phyloP scores from a whole-genome alignment of 2,329 filamentous ascomycete genomes.

The Pseudogymnoascus sp. region DNA sequence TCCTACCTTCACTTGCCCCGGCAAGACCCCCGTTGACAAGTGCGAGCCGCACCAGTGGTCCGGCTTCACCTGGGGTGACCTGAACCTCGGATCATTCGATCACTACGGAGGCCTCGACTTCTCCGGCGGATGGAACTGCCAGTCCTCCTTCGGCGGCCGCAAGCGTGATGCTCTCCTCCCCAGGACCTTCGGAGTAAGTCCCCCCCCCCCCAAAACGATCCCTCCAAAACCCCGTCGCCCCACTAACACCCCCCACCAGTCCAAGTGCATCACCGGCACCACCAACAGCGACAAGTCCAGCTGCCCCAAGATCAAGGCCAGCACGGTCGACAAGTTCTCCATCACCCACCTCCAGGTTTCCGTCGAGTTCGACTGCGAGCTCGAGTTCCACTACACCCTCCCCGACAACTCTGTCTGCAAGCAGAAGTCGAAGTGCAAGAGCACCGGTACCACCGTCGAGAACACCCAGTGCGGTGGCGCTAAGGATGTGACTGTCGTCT shows the following conservation, averaged over 20 bases:
- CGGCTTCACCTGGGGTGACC: conserved; percentile 65
- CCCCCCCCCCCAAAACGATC: conserved; percentile 34
- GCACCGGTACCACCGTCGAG: conserved; percentile 59
- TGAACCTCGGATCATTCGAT: conserved; percentile 53
- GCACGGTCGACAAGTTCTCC: conserved; percentile 56
- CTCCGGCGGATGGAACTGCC: conserved; percentile 59
- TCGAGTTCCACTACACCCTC: conserved; percentile 86
- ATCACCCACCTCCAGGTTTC: conserved; percentile 66
- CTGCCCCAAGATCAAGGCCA: conserved; percentile 49
- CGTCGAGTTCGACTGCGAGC: conserved; percentile 64
- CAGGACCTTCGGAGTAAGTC: conserved; percentile 35
- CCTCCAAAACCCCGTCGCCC: conserved; percentile 33
- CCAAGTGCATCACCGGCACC: conserved; percentile 54
- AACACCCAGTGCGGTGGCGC: conserved; percentile 93
- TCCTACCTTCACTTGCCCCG: conserved; percentile 55
- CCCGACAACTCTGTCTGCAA: conserved; percentile 74
- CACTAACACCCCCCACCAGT: conserved; percentile 41
- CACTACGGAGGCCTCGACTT: conserved; percentile 67
- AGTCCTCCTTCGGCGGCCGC: conserved; percentile 43
- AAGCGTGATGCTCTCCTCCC: conserved; percentile 47
- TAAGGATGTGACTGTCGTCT: conserved; percentile 66
- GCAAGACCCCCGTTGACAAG: conserved; percentile 61
- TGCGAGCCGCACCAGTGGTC: conserved; percentile 61
- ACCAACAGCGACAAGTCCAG: conserved; percentile 36
- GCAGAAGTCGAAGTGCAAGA: conserved; percentile 61